Evolutionary conservation across 179 eudicot species (phyloP).

Genomic region (Vitellaria paradoxa): DNA sequence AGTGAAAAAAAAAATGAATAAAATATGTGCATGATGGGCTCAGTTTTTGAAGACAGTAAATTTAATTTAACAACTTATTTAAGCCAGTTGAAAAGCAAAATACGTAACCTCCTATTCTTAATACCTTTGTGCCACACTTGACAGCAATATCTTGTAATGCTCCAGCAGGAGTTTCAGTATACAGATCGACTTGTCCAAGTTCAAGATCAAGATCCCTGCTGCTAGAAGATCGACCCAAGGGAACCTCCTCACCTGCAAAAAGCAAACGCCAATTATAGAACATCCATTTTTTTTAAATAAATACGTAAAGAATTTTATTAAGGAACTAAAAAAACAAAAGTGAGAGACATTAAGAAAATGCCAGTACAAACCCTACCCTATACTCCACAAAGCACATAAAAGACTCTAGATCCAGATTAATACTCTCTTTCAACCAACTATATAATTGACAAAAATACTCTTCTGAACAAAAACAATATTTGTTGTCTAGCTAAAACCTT

Average conservation of each 20-base stretch:
- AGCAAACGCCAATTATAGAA: background rate
- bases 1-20: background rate
- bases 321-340: too few species aligned
- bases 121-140: constrained; percentile 89
- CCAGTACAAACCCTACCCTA: too few species aligned
- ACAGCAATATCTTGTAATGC: constrained; percentile 84
- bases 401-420: too few species aligned
- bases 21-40: background rate
- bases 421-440: too few species aligned
- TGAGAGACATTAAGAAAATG: too few species aligned
- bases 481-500: too few species aligned
- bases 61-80: background rate
- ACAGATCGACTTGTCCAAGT: constrained; percentile 44
- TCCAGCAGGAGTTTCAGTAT: constrained; percentile 52
- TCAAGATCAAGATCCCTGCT: constrained; percentile 58
- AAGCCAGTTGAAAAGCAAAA: background rate
- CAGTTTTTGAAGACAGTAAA: background rate
- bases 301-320: too few species aligned
- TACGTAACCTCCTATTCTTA: background rate
- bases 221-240: constrained; percentile 52
- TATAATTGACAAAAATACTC: too few species aligned
- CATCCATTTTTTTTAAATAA: background rate
- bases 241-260: constrained; percentile 57
- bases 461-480: too few species aligned
- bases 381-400: too few species aligned